phyloP scores from a whole-genome alignment of 208 protist species.

The Acanthamoeba royreba region DNA sequence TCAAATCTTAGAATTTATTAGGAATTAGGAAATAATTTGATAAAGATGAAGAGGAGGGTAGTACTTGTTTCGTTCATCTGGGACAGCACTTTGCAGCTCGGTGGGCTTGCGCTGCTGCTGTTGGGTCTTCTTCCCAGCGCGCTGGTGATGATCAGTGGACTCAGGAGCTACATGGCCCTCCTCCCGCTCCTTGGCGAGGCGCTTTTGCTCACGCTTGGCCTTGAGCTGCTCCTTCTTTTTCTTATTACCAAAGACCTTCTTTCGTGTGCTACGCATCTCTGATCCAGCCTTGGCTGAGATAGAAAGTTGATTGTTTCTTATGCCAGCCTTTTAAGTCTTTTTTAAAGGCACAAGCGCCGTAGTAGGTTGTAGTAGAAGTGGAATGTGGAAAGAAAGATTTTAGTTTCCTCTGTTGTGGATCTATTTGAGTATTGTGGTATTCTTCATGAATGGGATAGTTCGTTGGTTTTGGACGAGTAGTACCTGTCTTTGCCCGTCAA shows the following conservation, averaged over 20 bases:
- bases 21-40: neutral
- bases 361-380: too few relatives aligned
- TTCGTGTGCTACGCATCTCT: neutral
- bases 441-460: neutral
- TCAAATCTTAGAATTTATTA: too few relatives aligned
- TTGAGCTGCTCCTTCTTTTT: conserved; percentile 50
- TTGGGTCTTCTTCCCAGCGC: neutral
- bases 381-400: too few relatives aligned
- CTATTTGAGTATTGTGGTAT: too few relatives aligned
- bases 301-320: too few relatives aligned
- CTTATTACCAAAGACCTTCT: conserved; percentile 29
- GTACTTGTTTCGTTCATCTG: conserved; percentile 22
- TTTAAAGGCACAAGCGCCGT: too few relatives aligned
- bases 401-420: too few relatives aligned
- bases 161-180: neutral
- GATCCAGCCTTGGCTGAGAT: neutral
- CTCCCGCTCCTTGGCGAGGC: neutral
- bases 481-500: too few relatives aligned
- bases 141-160: neutral
- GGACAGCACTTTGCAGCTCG: neutral
- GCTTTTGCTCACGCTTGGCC: conserved; percentile 35
- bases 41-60: neutral
- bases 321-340: too few relatives aligned
- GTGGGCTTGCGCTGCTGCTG: neutral
- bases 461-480: neutral